phyloP scores from a whole-genome alignment of 139 green algal genomes.

The Raphidocelis subcapitata region DNA sequence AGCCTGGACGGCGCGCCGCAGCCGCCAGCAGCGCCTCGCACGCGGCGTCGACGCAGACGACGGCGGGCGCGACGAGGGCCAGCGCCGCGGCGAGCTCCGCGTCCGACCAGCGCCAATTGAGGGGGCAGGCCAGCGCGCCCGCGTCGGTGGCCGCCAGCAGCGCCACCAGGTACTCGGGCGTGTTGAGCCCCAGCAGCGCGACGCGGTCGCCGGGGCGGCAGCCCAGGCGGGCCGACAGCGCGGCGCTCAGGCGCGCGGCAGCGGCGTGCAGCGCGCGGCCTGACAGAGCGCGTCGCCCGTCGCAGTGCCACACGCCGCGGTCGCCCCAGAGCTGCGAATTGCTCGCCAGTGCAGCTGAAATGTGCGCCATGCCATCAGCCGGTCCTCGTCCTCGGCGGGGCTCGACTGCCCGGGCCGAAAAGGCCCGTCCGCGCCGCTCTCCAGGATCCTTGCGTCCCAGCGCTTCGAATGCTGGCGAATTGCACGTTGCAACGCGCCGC shows the following conservation, averaged over 20 bases:
- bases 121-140: slow-evolving; percentile 60
- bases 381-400: no score
- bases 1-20: not conserved
- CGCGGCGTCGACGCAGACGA: slow-evolving; percentile 27
- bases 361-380: no score
- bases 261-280: slow-evolving; percentile 2
- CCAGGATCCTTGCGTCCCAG: no score
- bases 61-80: slow-evolving; percentile 23
- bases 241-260: slow-evolving; percentile 43
- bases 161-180: slow-evolving; percentile 39
- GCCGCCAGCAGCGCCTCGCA: slow-evolving; percentile 16
- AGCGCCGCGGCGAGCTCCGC: slow-evolving; percentile 49
- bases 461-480: no score
- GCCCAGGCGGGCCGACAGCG: slow-evolving; percentile 12
- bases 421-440: no score
- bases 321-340: no score
- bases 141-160: slow-evolving; percentile 58
- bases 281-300: no score
- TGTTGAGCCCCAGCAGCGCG: slow-evolving; percentile 39
- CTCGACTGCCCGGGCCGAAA: no score
- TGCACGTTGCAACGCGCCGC: no score
- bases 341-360: no score
- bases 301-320: no score
- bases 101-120: slow-evolving; percentile 74
- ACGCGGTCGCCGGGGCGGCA: slow-evolving; percentile 43